These are phyloP conservation scores for Deinandra increscens DNA, from an alignment of 129 eudicot genomes.

Conservation along the genomic window DNA sequence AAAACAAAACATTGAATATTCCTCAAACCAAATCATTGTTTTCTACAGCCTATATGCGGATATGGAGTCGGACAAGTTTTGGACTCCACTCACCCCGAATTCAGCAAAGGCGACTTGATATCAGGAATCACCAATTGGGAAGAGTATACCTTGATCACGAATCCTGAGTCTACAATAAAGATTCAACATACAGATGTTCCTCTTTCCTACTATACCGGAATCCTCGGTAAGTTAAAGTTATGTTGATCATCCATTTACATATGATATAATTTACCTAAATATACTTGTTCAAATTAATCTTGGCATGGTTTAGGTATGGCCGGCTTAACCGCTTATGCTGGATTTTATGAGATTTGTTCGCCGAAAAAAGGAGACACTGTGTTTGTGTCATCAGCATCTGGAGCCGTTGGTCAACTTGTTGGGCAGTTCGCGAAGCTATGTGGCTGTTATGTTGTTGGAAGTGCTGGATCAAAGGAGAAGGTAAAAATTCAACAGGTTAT, in stretches of 20 bases:
- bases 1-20: too few species aligned
- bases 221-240: conserved; percentile 21
- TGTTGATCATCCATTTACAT: not conserved
- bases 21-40: not conserved
- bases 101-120: conserved; percentile 26
- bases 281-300: not conserved
- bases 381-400: conserved; percentile 40
- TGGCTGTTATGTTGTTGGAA: conserved; percentile 34
- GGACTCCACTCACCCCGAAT: conserved; percentile 31
- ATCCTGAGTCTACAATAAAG: not conserved
- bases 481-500: not conserved
- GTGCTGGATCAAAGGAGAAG: conserved; percentile 30
- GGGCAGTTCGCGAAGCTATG: conserved; percentile 46
- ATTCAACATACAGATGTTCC: conserved; percentile 22
- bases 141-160: conserved; percentile 27
- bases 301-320: conserved; percentile 26
- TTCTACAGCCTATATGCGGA: conserved; percentile 24
- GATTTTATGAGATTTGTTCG: conserved; percentile 31
- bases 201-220: conserved; percentile 32
- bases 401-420: conserved; percentile 52
- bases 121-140: conserved; percentile 26
- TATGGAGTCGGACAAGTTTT: conserved; percentile 31
- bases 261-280: not conserved
- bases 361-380: conserved; percentile 35
- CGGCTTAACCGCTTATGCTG: conserved; percentile 27